Percentiles rank a stretch among this genome's conserved stretches.
Evolutionary conservation across 2,329 filamentous ascomycete species (phyloP).

Genomic region (Calonectria naviculata): DNA sequence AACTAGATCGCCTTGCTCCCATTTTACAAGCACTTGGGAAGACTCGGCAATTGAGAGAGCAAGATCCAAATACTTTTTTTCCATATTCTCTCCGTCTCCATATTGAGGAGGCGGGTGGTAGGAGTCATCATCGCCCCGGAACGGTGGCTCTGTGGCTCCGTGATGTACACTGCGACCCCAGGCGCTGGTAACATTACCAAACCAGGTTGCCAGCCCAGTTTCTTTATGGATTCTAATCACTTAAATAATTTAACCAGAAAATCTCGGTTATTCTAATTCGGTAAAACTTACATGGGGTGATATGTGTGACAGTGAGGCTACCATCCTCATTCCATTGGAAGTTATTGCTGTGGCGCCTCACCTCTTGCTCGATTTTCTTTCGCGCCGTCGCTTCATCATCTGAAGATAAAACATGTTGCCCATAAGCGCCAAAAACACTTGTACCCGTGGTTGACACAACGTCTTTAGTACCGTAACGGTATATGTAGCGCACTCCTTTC

Average conservation of each 20-base stretch:
- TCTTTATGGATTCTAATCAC: not conserved
- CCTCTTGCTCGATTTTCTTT: conserved; percentile 45
- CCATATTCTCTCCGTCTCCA: conserved; percentile 43
- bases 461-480: conserved; percentile 40
- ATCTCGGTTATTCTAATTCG: too few relatives aligned
- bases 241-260: not conserved
- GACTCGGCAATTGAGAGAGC: conserved; percentile 40
- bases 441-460: conserved; percentile 46
- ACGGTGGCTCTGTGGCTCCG: conserved; percentile 45
- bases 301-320: conserved; percentile 47
- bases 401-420: conserved; percentile 38
- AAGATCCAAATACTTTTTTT: conserved; percentile 43
- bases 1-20: conserved; percentile 44
- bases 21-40: conserved; percentile 38
- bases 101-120: conserved; percentile 47
- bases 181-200: conserved; percentile 49
- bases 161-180: conserved; percentile 47
- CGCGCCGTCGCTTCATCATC: conserved; percentile 38
- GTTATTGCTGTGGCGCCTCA: conserved; percentile 45
- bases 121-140: conserved; percentile 45
- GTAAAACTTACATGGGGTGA: conserved; percentile 45
- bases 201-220: conserved; percentile 19
- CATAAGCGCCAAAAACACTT: conserved; percentile 45
- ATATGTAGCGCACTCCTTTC: conserved; percentile 46
- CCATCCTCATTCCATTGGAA: conserved; percentile 49